Percentiles rank a stretch among this genome's conserved stretches.
phyloP scores from a whole-genome alignment of 2,329 filamentous ascomycete species.

The Stemphylium vesicarium region DNA sequence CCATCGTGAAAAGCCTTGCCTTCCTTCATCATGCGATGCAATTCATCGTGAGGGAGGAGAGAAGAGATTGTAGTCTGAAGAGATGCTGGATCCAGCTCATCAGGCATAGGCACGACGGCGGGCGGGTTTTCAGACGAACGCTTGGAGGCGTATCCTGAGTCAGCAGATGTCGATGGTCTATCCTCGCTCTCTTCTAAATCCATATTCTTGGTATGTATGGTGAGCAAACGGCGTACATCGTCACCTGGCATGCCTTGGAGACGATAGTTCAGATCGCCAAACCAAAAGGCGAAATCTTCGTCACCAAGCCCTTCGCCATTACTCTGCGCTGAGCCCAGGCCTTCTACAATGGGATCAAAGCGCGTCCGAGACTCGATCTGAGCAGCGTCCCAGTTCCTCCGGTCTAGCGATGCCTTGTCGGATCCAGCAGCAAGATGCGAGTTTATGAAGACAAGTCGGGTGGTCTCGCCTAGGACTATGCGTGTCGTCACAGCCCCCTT shows the following conservation, averaged over 20 bases:
- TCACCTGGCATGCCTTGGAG: constrained; percentile 86
- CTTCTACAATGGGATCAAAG: constrained; percentile 75
- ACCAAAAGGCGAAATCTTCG: constrained; percentile 95
- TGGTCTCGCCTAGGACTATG: constrained; percentile 87
- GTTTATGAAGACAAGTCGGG: constrained; percentile 87
- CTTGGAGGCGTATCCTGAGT: constrained; percentile 28
- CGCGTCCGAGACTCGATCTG: constrained; percentile 78
- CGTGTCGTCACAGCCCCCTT: constrained; percentile 88
- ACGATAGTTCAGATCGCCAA: constrained; percentile 94
- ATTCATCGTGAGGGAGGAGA: constrained; percentile 86
- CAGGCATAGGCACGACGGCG: constrained; percentile 46
- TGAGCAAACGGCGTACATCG: constrained; percentile 84
- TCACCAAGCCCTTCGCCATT: constrained; percentile 77
- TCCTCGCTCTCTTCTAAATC: constrained; percentile 34
- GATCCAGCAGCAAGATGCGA: constrained; percentile 88
- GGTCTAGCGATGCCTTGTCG: constrained; percentile 76
- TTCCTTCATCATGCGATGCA: constrained; percentile 73
- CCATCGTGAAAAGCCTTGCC: constrained; percentile 88
- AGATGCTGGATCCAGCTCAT: constrained; percentile 77
- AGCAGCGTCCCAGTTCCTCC: constrained; percentile 86
- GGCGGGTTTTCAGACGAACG: constrained; percentile 19
- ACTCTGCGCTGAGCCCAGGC: constrained; percentile 65
- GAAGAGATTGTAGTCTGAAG: constrained; percentile 88
- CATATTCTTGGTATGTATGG: constrained; percentile 80
- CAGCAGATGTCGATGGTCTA: constrained; percentile 24